Percentiles rank a stretch among this genome's conserved stretches.
Conservation (phyloP, 176 grass and related monocot species). For the Carex kokanica region DNA sequence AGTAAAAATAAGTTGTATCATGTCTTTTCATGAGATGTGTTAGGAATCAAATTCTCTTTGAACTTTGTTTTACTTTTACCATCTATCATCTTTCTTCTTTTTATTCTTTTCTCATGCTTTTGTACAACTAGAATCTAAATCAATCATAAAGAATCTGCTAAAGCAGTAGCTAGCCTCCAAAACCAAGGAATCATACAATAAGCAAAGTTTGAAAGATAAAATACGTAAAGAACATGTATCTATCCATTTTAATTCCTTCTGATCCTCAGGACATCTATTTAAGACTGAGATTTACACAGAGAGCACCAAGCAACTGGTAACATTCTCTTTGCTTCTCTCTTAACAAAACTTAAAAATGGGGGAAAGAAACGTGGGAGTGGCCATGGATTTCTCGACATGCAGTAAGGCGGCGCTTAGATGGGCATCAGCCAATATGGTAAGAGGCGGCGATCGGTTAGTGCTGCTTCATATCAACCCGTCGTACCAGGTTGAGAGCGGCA, state of each 20-base stretch:
- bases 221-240: not conserved
- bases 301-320: constrained; percentile 11
- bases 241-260: not conserved
- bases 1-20: not conserved
- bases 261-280: constrained; percentile 29
- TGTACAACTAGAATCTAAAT: not conserved
- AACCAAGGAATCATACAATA: not conserved
- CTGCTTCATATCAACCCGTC: constrained; percentile 55
- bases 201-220: not conserved
- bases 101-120: not conserved
- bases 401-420: constrained; percentile 68
- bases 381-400: constrained; percentile 67
- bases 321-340: not conserved
- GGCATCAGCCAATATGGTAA: constrained; percentile 53
- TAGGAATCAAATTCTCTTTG: constrained; percentile 3
- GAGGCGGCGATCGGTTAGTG: constrained; percentile 49
- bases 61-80: not conserved
- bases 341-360: constrained; percentile 36
- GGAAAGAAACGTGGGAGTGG: constrained; percentile 52
- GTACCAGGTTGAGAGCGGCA: constrained; percentile 53
- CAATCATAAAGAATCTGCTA: not conserved
- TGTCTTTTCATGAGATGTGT: not conserved
- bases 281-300: constrained; percentile 22
- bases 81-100: not conserved
- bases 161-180: not conserved